Conservation (phyloP, 352 stramenopile species). For the Peronospora belbahrii region DNA sequence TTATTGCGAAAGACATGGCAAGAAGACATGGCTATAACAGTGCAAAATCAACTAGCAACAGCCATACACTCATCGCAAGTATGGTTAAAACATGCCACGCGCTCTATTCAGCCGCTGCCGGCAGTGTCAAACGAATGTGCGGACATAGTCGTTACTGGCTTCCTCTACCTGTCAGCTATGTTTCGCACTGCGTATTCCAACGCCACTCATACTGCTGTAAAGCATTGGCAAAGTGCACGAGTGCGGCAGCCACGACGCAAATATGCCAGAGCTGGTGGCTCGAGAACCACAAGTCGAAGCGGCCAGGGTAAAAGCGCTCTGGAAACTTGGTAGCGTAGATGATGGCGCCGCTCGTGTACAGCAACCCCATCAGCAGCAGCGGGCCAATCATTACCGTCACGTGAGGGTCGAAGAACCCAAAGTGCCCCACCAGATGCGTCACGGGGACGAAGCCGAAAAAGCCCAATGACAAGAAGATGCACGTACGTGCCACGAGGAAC, state of each 20-base stretch:
- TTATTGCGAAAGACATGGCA: no score
- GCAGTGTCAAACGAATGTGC: conserved; percentile 4
- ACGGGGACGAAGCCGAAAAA: conserved; percentile 79
- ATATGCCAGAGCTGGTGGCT: conserved; percentile 87
- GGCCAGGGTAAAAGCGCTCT: conserved; percentile 76
- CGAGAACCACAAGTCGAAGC: conserved; percentile 81
- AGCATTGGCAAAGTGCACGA: conserved; percentile 78
- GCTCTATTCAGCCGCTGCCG: conserved; percentile 16
- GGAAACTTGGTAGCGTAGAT: conserved; percentile 84
- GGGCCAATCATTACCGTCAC: conserved; percentile 81
- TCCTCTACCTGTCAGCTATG: conserved; percentile 19
- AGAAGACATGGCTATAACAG: not conserved
- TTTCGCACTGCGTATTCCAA: conserved; percentile 73
- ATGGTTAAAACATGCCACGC: conserved; percentile 22
- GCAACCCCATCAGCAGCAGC: conserved; percentile 60
- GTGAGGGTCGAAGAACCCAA: conserved; percentile 71
- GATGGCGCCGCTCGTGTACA: conserved; percentile 75
- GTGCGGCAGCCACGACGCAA: conserved; percentile 76
- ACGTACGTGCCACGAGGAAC: conserved; percentile 63
- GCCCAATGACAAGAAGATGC: conserved; percentile 72
- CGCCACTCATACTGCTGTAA: conserved; percentile 85
- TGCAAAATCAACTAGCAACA: conserved; percentile 3
- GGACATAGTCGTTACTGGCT: conserved; percentile 13
- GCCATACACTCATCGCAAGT: not conserved
- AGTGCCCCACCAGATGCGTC: conserved; percentile 65